phyloP scores from a whole-genome alignment of 768 basidiomycete species.

The Pulveroboletus frians region DNA sequence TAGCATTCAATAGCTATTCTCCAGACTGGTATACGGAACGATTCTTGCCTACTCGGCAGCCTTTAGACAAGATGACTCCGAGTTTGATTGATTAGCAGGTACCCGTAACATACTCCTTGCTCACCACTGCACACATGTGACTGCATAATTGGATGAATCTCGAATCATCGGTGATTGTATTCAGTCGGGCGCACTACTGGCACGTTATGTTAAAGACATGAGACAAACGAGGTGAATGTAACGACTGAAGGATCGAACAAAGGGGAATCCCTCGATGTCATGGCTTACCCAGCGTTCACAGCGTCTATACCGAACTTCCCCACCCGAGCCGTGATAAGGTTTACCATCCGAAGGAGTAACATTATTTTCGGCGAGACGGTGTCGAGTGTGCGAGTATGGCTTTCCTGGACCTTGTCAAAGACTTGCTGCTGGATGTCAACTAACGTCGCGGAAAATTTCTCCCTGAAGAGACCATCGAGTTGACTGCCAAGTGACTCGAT shows the following conservation, averaged over 20 bases:
- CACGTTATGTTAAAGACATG: not conserved
- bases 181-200: not conserved
- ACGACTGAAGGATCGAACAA: not conserved
- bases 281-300: slow-evolving; percentile 3
- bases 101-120: not conserved
- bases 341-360: slow-evolving; percentile 28
- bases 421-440: slow-evolving; percentile 22
- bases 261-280: not conserved
- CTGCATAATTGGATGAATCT: slow-evolving; percentile 9
- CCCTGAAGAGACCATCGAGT: slow-evolving; percentile 23
- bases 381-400: slow-evolving; percentile 18
- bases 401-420: slow-evolving; percentile 19
- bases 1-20: not conserved
- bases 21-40: slow-evolving; percentile 81
- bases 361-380: slow-evolving; percentile 24
- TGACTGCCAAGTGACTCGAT: slow-evolving; percentile 23
- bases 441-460: slow-evolving; percentile 20
- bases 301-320: slow-evolving; percentile 17
- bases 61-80: slow-evolving; percentile 78
- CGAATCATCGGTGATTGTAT: not conserved
- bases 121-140: slow-evolving; percentile 14
- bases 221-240: not conserved
- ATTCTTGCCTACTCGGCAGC: slow-evolving; percentile 84
- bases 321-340: slow-evolving; percentile 26
- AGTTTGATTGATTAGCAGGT: slow-evolving; percentile 50